Evolutionary conservation across 2,329 filamentous ascomycete genomes (phyloP).

Genomic region (Sarocladiaceae sp.): DNA sequence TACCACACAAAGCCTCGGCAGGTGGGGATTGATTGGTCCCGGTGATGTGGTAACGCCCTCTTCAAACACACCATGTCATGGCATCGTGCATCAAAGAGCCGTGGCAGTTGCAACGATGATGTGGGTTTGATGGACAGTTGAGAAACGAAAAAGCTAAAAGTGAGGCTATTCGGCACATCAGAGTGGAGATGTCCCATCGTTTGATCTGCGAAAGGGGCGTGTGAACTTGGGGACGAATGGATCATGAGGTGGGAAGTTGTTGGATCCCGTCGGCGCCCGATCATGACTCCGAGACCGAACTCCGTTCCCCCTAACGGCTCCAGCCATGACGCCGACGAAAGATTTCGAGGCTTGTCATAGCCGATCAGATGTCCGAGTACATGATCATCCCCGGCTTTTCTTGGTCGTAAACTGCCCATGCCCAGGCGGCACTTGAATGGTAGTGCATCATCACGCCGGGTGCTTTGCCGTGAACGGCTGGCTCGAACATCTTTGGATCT

Average conservation of each 20-base stretch:
- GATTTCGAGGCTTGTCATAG: background rate
- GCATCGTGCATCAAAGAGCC: background rate
- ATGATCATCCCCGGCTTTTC: slow-evolving; percentile 29
- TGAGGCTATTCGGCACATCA: background rate
- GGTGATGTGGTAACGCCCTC: background rate
- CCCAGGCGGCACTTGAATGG: slow-evolving; percentile 32
- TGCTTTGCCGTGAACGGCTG: slow-evolving; percentile 31
- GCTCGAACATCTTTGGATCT: slow-evolving; percentile 28
- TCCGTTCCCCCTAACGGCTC: slow-evolving; percentile 1
- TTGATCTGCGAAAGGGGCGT: too few species aligned
- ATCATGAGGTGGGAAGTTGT: background rate
- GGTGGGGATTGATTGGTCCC: too few species aligned
- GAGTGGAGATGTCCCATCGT: background rate
- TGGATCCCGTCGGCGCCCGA: background rate
- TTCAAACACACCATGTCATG: background rate
- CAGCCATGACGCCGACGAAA: background rate
- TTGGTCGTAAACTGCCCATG: slow-evolving; percentile 29
- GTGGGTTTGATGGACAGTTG: too few species aligned
- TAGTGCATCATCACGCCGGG: slow-evolving; percentile 29
- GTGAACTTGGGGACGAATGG: background rate
- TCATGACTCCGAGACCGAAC: slow-evolving; percentile 1
- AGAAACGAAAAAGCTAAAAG: background rate
- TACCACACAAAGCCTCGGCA: too few species aligned
- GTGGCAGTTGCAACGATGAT: too few species aligned
- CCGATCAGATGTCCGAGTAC: slow-evolving; percentile 30